Evolutionary conservation across 2,329 filamentous ascomycete genomes (phyloP), one percentile per base, ranked within the genome.

Genomic region (Tolypocladium cylindrosporum): DNA sequence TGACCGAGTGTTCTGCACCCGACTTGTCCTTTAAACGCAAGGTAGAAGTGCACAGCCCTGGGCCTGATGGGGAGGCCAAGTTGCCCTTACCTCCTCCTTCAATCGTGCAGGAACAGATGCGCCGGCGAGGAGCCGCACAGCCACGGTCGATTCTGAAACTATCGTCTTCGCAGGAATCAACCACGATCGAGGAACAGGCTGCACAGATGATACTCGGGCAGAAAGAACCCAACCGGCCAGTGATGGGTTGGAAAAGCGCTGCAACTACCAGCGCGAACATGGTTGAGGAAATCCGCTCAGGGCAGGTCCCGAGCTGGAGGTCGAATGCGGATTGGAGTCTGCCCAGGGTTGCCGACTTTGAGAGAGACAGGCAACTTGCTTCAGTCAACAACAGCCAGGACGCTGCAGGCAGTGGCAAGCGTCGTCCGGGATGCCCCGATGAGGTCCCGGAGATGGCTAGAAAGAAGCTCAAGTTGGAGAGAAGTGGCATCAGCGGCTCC

Each of bases 81-180:
- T 64, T 64, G 10, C 65, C 66, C 3, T 65, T 61, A 2, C 61
- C 60, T 7, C 66, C 69, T 7, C 68, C 64, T n/a, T 72, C 72
- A 1, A 58, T 74, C 39, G 60, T 67, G 52, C 69, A 75, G 53
- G 74, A 76, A 59, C 70, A 74, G 59, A 61, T 63, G 14, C 67
- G 68, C 27, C 68, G 74, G 36, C 66, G 74, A 40, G 69, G 67
- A 54, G 63, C 63, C 3, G 59, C 48, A 5, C 60, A 62, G 16
- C 67, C 70, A 7, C 69, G 67, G 1, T 70, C 74, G 1, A 75
- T 75, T 34, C 55, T 76, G 37, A 74, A 72, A 50, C 36, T 57
- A 52, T 39, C 56, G n/a, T 58, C 60, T 2, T 31, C 39, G n/a
- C 58, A 66, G 36, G 62, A 63, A 36, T 51, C 57, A 13, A 37